Evolutionary conservation across 139 green algal species (phyloP).

Genomic region (Auxenochlorella protothecoides): DNA sequence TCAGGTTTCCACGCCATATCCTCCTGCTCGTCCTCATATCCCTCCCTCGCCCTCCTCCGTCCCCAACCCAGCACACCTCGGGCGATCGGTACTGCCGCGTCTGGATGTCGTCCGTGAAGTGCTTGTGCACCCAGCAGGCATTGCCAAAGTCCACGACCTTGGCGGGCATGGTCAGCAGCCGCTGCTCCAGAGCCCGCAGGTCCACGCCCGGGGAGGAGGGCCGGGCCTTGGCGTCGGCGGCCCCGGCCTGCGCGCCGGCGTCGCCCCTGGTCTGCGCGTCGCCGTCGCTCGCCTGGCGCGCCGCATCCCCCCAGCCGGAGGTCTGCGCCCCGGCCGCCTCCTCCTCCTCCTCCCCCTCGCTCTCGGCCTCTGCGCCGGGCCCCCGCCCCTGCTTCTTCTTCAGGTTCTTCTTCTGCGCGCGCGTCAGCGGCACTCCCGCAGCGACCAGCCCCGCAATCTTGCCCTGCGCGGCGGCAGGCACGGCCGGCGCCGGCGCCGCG

Average conservation of each 20-base stretch:
- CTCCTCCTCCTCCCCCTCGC: slow-evolving; percentile 17
- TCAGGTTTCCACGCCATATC: no score
- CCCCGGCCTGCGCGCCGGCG: background rate
- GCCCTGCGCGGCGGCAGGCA: background rate
- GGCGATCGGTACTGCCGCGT: slow-evolving; percentile 91
- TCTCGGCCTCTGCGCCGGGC: slow-evolving; percentile 16
- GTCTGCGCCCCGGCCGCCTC: background rate
- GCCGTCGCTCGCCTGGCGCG: background rate
- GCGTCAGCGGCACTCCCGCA: slow-evolving; percentile 41
- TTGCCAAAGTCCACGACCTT: slow-evolving; percentile 99
- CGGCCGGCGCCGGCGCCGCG: background rate
- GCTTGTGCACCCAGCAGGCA: slow-evolving; percentile 94
- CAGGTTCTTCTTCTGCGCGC: slow-evolving; percentile 88
- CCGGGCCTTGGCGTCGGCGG: background rate
- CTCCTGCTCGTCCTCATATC: no score
- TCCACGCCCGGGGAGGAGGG: slow-evolving; percentile 2
- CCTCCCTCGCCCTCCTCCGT: no score
- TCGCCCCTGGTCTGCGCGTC: background rate
- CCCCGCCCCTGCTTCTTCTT: slow-evolving; percentile 49
- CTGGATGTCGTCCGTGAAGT: slow-evolving; percentile 97
- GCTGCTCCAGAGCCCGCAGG: slow-evolving; percentile 13
- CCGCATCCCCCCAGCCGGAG: background rate
- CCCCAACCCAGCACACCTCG: slow-evolving; percentile 37
- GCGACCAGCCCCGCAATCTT: slow-evolving; percentile 20
- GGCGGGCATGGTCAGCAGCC: slow-evolving; percentile 33